These are phyloP conservation scores for Talaromyces sp. DNA, from an alignment of 2,329 filamentous ascomycete genomes.

Conservation along the genomic window DNA sequence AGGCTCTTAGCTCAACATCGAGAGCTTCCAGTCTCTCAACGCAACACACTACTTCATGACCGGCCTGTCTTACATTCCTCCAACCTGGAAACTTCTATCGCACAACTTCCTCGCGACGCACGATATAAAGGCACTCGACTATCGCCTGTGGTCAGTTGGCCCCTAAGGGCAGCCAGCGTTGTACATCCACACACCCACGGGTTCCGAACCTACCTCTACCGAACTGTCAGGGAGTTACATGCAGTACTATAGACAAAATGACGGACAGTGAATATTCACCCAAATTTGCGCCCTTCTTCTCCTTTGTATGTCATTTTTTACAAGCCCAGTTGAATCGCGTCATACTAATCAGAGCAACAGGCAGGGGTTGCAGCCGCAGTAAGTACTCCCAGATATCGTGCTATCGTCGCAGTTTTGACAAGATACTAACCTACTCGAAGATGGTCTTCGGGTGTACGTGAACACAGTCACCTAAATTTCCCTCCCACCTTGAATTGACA, in stretches of 20 bases:
- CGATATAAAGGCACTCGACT: not conserved
- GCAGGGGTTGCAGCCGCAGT: constrained; percentile 48
- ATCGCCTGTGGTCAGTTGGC: not conserved
- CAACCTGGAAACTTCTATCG: not conserved
- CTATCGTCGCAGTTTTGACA: not conserved
- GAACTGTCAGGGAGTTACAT: constrained; percentile 3
- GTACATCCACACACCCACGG: not conserved
- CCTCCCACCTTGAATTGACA: constrained; percentile 14
- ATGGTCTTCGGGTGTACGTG: constrained; percentile 51
- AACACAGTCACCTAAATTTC: constrained; percentile 9
- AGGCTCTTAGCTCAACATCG: not conserved
- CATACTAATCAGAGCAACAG: constrained; percentile 23
- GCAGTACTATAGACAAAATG: constrained; percentile 27
- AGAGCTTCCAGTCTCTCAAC: not conserved
- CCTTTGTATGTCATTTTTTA: constrained; percentile 53
- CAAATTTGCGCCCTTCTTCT: constrained; percentile 63
- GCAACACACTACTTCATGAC: not conserved
- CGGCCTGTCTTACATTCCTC: not conserved
- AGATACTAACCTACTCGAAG: constrained; percentile 31
- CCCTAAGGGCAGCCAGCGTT: not conserved
- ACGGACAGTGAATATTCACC: constrained; percentile 51
- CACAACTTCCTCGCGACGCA: not conserved
- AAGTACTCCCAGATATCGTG: constrained; percentile 22
- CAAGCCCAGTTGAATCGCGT: not conserved
- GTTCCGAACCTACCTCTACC: constrained; percentile 3